Base-by-base conservation (phyloP, 306 rosid species). In the Carpinus fangiana region DNA sequence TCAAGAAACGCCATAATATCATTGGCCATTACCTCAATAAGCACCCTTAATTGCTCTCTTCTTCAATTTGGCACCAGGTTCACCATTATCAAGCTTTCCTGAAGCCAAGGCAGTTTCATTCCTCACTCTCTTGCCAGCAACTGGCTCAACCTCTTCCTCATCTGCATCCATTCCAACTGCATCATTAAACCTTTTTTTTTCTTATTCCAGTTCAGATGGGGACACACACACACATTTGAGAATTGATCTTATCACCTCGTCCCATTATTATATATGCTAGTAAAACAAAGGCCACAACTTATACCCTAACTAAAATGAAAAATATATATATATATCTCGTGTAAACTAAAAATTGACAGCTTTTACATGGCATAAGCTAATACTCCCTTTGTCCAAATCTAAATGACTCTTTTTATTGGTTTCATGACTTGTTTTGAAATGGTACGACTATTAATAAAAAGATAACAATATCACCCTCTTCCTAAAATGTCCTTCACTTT, bases 11-110 rank as follows among this genome's bases (percentile, higher is more conserved):
- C 36, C 21, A 79, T 60, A 45, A 36, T 64, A 23, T 7, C 45
- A 78, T 53, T 53, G 61, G 73, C 20, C 36, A 72, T 84, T 95
- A 95, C 98, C 98, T 95, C 98, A 85, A 92, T 87, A 79, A 87
- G 73, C 72, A 91, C 97, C 89, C 72, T 90, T n/a, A n/a, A n/a
- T n/a, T 4, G 89, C 52, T 79, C 75, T 86, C 89, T 86, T 81
- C 79, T 93, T 94, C 21, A 77, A 81, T 84, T 89, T 90, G 53
- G 79, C 80, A 81, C 72, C 90, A 73, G 81, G 82, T 46, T 59
- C 86, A 70, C 80, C 92, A 78, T 90, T 88, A 56, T 60, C 87
- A 31, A 34, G 74, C 90, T 78, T 87, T 87, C 84, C 86, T 67
- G 86, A 78, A 80, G 86, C 59, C 72, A 12, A 9, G 64, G 53